Conservation (phyloP, 2,329 filamentous ascomycete genomes). For the Beauveria sp. region DNA sequence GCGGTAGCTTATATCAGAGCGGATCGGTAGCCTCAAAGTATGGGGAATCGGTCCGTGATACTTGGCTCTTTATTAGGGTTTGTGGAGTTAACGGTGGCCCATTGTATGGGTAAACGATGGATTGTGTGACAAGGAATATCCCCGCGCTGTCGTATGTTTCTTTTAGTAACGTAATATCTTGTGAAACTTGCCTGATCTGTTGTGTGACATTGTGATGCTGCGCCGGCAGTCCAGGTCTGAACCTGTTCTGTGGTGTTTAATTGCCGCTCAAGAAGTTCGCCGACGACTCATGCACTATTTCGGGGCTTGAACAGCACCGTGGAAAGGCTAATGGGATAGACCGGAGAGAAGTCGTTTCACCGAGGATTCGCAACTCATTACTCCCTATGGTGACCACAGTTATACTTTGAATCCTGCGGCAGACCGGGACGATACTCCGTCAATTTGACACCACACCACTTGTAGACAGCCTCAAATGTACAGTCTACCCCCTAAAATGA, state of each 20-base stretch:
- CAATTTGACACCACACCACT: not conserved
- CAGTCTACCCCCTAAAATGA: too few species aligned
- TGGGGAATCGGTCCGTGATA: not conserved
- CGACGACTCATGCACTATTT: not conserved
- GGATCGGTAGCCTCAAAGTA: not conserved
- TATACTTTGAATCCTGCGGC: not conserved
- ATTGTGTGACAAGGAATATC: not conserved
- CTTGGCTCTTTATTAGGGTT: not conserved
- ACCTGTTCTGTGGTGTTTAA: not conserved
- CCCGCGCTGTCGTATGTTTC: not conserved
- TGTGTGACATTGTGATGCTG: not conserved
- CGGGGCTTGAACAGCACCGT: not conserved
- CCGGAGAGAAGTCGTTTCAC: not conserved
- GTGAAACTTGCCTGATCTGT: not conserved
- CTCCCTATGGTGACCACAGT: not conserved
- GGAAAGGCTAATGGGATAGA: not conserved
- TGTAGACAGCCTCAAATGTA: too few species aligned
- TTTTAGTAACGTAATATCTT: not conserved
- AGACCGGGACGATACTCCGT: slow-evolving; percentile 4
- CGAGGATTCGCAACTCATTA: not conserved
- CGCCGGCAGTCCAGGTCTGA: not conserved
- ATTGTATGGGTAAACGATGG: not conserved
- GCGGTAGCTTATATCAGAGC: not conserved
- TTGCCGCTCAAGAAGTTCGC: too few species aligned
- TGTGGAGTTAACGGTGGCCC: not conserved